These are phyloP conservation scores for Mucor lusitanicus DNA, from an alignment of 371 early-diverging fungal species.

Conservation along the genomic window DNA sequence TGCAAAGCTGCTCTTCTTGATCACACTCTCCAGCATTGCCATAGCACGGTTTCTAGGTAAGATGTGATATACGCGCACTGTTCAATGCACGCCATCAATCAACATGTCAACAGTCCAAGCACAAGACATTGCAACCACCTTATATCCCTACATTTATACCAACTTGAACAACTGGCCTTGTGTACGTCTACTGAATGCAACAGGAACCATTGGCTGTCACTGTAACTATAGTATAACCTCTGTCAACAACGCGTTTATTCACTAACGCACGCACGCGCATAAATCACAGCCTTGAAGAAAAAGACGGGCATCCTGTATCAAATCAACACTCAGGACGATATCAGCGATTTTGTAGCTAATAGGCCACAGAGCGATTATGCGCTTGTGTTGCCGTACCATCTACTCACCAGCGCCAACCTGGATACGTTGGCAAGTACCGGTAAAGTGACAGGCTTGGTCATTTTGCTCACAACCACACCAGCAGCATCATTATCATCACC, in stretches of 20 bases:
- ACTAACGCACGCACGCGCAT: neutral
- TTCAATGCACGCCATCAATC: neutral
- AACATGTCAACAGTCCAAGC: constrained; percentile 12
- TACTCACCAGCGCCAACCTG: constrained; percentile 51
- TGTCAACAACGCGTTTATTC: neutral
- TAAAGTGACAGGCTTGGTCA: constrained; percentile 33
- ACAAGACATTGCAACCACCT: constrained; percentile 45
- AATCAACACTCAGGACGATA: constrained; percentile 49
- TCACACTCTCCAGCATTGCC: constrained; percentile 9
- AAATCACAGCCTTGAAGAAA: constrained; percentile 19
- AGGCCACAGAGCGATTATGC: constrained; percentile 49
- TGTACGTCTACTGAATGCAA: constrained; percentile 61
- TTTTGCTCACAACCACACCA: neutral
- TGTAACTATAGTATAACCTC: constrained; percentile 26
- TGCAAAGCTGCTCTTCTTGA: constrained; percentile 7
- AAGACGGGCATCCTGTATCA: constrained; percentile 65
- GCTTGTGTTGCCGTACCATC: constrained; percentile 60
- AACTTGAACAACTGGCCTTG: constrained; percentile 60
- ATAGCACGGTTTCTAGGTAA: constrained; percentile 1
- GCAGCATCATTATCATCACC: constrained; percentile 43
- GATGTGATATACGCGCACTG: neutral
- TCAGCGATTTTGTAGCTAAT: constrained; percentile 43
- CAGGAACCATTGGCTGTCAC: constrained; percentile 63
- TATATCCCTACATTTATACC: constrained; percentile 57
- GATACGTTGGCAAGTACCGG: constrained; percentile 15